phyloP scores from a whole-genome alignment of 2,329 filamentous ascomycete species.

The Apiospora aurea region DNA sequence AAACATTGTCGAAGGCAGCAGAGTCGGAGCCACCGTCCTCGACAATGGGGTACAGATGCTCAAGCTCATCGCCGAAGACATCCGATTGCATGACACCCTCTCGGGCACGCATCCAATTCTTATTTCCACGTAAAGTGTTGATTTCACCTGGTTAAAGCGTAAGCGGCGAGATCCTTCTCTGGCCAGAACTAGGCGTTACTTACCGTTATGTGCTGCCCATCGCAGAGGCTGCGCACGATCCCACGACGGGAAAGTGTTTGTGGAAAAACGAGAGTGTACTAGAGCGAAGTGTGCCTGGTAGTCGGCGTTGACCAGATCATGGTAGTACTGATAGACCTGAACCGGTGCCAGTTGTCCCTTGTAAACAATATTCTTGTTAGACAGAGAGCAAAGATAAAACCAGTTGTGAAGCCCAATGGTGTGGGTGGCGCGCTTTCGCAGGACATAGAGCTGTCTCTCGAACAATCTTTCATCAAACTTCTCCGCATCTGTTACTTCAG shows the following conservation, averaged over 20 bases:
- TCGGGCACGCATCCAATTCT: conserved; percentile 99
- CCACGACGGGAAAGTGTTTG: conserved; percentile 98
- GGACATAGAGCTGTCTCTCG: conserved; percentile 90
- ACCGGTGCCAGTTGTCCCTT: conserved; percentile 94
- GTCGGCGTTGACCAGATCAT: conserved; percentile 95
- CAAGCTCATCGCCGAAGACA: conserved; percentile 90
- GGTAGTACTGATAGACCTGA: conserved; percentile 98
- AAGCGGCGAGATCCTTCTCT: background rate
- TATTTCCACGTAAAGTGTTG: conserved; percentile 95
- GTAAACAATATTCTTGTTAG: conserved; percentile 99
- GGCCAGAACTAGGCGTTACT: conserved; percentile 34
- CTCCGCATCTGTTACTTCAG: conserved; percentile 78
- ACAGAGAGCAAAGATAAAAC: conserved; percentile 97
- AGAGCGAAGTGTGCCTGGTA: conserved; percentile 97
- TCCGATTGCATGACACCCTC: conserved; percentile 95
- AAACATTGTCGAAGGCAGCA: conserved; percentile 94
- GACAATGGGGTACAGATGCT: conserved; percentile 90
- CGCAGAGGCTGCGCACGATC: conserved; percentile 94
- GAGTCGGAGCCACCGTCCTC: conserved; percentile 97
- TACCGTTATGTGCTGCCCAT: conserved; percentile 97
- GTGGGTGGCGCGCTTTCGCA: conserved; percentile 94
- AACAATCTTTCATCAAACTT: conserved; percentile 86
- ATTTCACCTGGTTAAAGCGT: conserved; percentile 70
- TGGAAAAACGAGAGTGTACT: conserved; percentile 96
- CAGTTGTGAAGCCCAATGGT: conserved; percentile 95